phyloP scores from a whole-genome alignment of 2,329 filamentous ascomycete species.

The Epichloe sylvatica region DNA sequence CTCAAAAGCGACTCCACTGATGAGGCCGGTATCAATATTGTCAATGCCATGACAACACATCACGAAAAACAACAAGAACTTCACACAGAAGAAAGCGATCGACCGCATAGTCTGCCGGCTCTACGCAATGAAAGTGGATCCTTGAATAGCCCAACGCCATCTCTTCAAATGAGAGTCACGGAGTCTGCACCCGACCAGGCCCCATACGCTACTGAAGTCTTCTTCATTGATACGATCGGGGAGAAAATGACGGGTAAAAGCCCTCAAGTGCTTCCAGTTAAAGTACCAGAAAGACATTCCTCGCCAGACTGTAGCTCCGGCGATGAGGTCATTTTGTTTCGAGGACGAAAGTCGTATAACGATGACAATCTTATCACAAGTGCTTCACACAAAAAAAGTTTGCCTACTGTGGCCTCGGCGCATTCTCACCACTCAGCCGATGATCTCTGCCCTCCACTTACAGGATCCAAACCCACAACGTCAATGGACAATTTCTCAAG shows the following conservation, averaged over 20 bases:
- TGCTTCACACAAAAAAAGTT: neutral
- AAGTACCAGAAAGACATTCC: slow-evolving; percentile 9
- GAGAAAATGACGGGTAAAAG: slow-evolving; percentile 8
- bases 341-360: slow-evolving; percentile 30
- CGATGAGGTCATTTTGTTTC: slow-evolving; percentile 55
- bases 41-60: slow-evolving; percentile 2
- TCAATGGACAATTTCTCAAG: neutral
- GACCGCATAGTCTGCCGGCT: neutral
- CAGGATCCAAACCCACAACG: neutral
- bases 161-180: neutral
- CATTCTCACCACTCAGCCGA: neutral
- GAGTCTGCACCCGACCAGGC: neutral
- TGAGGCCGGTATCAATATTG: neutral
- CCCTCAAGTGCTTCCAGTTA: neutral
- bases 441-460: neutral
- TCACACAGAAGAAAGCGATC: neutral
- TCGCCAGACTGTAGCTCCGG: slow-evolving; percentile 34
- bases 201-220: slow-evolving; percentile 7
- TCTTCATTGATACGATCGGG: slow-evolving; percentile 26
- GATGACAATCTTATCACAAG: neutral
- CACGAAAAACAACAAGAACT: neutral
- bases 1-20: slow-evolving; percentile 18
- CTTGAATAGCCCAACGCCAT: neutral
- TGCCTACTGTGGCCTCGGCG: neutral
- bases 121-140: neutral